A percentile compares a stretch with the other conserved stretches of the same genome.
Evolutionary conservation across 768 basidiomycete genomes (phyloP).

Genomic region (Boletus barrowsii): DNA sequence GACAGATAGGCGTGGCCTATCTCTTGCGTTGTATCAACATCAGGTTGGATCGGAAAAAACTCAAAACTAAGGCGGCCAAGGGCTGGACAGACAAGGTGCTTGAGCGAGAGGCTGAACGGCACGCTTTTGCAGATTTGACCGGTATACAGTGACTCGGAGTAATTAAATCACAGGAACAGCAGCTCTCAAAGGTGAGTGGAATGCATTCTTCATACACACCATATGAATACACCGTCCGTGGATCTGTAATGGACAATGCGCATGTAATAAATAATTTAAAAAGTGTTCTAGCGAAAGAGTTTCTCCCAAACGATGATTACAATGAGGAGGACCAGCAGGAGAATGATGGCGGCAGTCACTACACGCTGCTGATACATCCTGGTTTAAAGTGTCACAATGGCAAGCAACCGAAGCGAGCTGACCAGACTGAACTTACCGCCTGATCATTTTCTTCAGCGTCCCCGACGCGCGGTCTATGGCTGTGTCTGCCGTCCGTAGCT

Average conservation of each 20-base stretch:
- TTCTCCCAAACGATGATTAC: slow-evolving; percentile 80
- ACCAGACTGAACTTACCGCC: slow-evolving; percentile 58
- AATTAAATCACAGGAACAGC: not conserved
- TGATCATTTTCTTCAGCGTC: slow-evolving; percentile 93
- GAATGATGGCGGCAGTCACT: slow-evolving; percentile 82
- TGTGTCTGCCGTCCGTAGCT: slow-evolving; percentile 84
- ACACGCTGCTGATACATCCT: slow-evolving; percentile 98
- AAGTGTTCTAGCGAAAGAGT: slow-evolving; percentile 41
- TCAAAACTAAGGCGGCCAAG: slow-evolving; percentile 7
- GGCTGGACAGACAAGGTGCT: slow-evolving; percentile 25
- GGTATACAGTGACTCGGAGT: slow-evolving; percentile 21
- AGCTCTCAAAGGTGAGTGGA: slow-evolving; percentile 17
- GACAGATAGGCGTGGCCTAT: slow-evolving; percentile 18
- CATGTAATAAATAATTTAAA: slow-evolving; percentile 11
- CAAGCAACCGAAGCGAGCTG: slow-evolving; percentile 5
- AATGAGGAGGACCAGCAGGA: slow-evolving; percentile 81
- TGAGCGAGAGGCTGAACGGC: slow-evolving; percentile 6
- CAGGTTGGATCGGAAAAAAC: slow-evolving; percentile 19
- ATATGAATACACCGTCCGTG: slow-evolving; percentile 23
- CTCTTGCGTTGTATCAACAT: slow-evolving; percentile 16
- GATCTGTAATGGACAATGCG: slow-evolving; percentile 13
- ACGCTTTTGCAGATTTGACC: slow-evolving; percentile 29
- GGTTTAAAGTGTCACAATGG: slow-evolving; percentile 18
- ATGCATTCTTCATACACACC: slow-evolving; percentile 36
- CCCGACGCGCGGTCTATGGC: slow-evolving; percentile 89